Conservation (phyloP, 2,329 filamentous ascomycete species). For the Huntiella abstrusa region DNA sequence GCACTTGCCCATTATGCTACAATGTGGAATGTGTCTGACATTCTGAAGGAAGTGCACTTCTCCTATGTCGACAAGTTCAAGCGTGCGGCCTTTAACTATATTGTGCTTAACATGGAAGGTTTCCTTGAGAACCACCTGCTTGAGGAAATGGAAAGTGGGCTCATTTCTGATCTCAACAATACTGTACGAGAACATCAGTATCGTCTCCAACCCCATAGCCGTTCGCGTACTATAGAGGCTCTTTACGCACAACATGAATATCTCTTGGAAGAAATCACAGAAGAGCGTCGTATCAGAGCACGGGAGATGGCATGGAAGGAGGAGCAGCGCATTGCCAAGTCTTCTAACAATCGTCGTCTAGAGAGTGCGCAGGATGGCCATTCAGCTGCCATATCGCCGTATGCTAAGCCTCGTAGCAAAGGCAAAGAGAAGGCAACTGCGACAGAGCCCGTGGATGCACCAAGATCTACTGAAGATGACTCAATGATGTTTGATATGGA, state of each 20-base stretch:
- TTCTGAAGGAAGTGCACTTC: constrained; percentile 72
- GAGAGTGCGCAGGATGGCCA: neutral
- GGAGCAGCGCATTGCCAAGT: constrained; percentile 24
- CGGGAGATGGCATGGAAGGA: constrained; percentile 56
- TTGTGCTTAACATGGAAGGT: constrained; percentile 76
- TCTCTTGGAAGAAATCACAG: constrained; percentile 44
- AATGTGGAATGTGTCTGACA: constrained; percentile 63
- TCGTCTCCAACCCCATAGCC: constrained; percentile 64
- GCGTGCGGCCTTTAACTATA: constrained; percentile 70
- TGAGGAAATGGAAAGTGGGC: constrained; percentile 65
- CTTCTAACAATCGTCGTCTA: constrained; percentile 27
- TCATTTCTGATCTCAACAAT: constrained; percentile 63
- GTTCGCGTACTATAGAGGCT: constrained; percentile 51
- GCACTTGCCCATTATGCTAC: constrained; percentile 70
- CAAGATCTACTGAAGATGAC: constrained; percentile 1
- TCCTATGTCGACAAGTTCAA: constrained; percentile 76
- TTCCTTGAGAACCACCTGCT: constrained; percentile 83
- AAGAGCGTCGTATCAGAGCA: constrained; percentile 49
- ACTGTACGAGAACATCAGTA: constrained; percentile 70
- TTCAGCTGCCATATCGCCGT: constrained; percentile 13
- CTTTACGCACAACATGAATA: constrained; percentile 38
- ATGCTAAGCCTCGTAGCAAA: constrained; percentile 28
- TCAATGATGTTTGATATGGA: constrained; percentile 11
- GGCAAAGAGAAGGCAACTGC: constrained; percentile 18
- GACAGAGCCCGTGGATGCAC: neutral